Conservation (phyloP, 2,329 filamentous ascomycete species). For the Davidsoniella virescens region DNA sequence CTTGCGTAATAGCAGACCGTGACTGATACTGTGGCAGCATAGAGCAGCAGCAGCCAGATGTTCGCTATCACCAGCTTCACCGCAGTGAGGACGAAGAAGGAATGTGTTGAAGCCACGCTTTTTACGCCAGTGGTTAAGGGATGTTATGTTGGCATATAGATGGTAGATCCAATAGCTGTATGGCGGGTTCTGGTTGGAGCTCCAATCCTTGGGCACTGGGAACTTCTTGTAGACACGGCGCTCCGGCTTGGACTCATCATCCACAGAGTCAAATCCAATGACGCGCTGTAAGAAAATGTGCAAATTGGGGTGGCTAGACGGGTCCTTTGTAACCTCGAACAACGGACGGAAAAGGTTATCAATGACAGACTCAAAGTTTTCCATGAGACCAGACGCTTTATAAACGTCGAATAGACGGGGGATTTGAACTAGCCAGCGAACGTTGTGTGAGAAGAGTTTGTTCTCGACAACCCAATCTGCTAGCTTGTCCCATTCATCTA, state of each 20-base stretch:
- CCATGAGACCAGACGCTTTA: slow-evolving; percentile 74
- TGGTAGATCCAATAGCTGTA: slow-evolving; percentile 99
- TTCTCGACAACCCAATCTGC: slow-evolving; percentile 96
- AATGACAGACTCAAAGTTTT: slow-evolving; percentile 78
- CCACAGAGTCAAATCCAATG: slow-evolving; percentile 92
- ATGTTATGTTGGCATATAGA: slow-evolving; percentile 83
- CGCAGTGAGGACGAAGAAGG: slow-evolving; percentile 80
- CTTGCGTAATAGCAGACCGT: slow-evolving; percentile 81
- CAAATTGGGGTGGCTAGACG: slow-evolving; percentile 73
- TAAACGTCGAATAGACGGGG: slow-evolving; percentile 92
- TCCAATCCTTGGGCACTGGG: slow-evolving; percentile 76
- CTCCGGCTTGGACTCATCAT: slow-evolving; percentile 95
- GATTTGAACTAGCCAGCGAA: slow-evolving; percentile 92
- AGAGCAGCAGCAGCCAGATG: slow-evolving; percentile 83
- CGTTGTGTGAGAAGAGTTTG: slow-evolving; percentile 93
- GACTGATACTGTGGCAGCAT: slow-evolving; percentile 92
- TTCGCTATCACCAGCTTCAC: slow-evolving; percentile 92
- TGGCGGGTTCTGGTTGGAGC: slow-evolving; percentile 84
- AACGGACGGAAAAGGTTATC: slow-evolving; percentile 84
- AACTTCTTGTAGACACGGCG: slow-evolving; percentile 91
- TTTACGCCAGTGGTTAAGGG: slow-evolving; percentile 81
- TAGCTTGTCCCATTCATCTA: slow-evolving; percentile 95
- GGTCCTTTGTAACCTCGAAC: slow-evolving; percentile 85
- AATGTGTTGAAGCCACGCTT: slow-evolving; percentile 93
- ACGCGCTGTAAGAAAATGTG: slow-evolving; percentile 91